phyloP scores from a whole-genome alignment of 1,139 yeast species.

The Saccharomyces uvarum region DNA sequence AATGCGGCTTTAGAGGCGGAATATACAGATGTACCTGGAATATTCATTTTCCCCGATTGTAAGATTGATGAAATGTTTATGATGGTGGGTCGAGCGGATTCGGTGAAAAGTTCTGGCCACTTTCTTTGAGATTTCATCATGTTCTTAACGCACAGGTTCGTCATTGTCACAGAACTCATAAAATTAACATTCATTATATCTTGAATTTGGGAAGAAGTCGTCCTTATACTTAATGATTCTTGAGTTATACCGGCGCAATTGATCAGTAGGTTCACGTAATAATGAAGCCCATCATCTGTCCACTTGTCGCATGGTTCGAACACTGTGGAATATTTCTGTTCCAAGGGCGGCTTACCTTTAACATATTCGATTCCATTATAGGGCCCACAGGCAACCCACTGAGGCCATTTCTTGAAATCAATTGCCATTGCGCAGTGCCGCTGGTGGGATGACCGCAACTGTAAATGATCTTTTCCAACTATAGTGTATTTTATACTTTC shows the following conservation, averaged over 20 bases:
- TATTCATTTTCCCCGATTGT: conserved; percentile 22
- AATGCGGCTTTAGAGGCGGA: conserved; percentile 78
- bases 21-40: conserved; percentile 66
- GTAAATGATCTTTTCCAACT: conserved; percentile 7
- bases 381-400: conserved; percentile 18
- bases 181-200: conserved; percentile 55
- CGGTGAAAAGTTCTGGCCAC: not conserved
- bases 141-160: conserved; percentile 40
- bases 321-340: conserved; percentile 33
- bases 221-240: conserved; percentile 44
- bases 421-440: conserved; percentile 44
- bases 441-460: conserved; percentile 27
- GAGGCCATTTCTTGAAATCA: conserved; percentile 41
- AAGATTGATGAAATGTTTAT: conserved; percentile 71
- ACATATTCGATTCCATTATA: conserved; percentile 12
- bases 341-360: conserved; percentile 9
- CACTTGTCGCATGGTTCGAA: not conserved
- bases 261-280: conserved; percentile 36
- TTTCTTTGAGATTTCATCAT: conserved; percentile 39
- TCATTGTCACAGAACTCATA: conserved; percentile 54
- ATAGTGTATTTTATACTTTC: conserved; percentile 15
- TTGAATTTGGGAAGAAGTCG: conserved; percentile 39
- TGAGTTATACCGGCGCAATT: conserved; percentile 84
- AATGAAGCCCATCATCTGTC: conserved; percentile 3
- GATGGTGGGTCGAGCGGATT: conserved; percentile 32